Conservation (phyloP, 257 asterid species). For the Solanum microdontum region DNA sequence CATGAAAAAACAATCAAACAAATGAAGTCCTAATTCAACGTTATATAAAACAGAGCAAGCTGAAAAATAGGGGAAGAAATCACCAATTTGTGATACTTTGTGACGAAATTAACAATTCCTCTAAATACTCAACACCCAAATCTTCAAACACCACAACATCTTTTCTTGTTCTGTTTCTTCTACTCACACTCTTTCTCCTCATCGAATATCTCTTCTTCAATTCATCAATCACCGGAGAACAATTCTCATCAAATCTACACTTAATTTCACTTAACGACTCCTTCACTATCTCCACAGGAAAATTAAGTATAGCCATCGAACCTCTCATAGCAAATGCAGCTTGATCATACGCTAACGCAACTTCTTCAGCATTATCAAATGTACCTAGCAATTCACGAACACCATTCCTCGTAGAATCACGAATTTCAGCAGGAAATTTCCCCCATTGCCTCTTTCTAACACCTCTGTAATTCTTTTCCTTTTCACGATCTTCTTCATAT, state of each 20-base stretch:
- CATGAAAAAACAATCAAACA: background rate
- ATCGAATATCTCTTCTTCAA: slow-evolving; percentile 47
- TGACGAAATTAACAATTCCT: slow-evolving; percentile 36
- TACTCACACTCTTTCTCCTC: slow-evolving; percentile 19
- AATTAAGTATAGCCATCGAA: slow-evolving; percentile 55
- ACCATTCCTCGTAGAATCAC: slow-evolving; percentile 76
- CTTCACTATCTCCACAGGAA: slow-evolving; percentile 56
- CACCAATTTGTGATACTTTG: slow-evolving; percentile 15
- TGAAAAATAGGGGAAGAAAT: background rate
- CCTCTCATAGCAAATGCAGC: slow-evolving; percentile 45
- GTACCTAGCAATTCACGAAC: slow-evolving; percentile 78
- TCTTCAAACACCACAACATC: slow-evolving; percentile 3
- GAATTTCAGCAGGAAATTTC: slow-evolving; percentile 68
- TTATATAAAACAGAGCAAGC: background rate
- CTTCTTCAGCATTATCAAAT: slow-evolving; percentile 72
- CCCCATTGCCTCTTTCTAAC: slow-evolving; percentile 82
- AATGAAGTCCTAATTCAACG: background rate
- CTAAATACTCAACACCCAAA: slow-evolving; percentile 59
- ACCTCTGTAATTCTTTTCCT: slow-evolving; percentile 42
- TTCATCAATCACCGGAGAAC: slow-evolving; percentile 83
- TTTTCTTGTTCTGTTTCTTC: slow-evolving; percentile 5
- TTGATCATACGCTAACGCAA: slow-evolving; percentile 39
- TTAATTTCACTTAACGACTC: slow-evolving; percentile 46
- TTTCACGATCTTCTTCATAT: background rate
- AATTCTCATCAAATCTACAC: slow-evolving; percentile 37